Evolutionary conservation across 2,329 filamentous ascomycete species (phyloP).

Genomic region (Graphilbum ipis-grandicollis): DNA sequence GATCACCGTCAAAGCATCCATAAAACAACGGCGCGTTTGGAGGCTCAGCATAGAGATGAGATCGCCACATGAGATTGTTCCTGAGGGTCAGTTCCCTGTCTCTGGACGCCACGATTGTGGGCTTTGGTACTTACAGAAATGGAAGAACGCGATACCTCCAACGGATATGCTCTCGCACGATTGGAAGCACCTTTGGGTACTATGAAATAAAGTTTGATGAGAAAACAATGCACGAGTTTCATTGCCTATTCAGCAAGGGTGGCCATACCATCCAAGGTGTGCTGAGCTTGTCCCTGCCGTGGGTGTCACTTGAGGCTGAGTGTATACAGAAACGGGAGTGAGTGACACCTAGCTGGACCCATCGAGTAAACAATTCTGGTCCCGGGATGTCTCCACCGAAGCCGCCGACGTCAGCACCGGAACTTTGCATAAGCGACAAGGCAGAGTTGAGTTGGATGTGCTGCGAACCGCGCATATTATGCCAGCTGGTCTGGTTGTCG

Average conservation of each 20-base stretch:
- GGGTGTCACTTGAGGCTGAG: not conserved
- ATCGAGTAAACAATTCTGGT: not conserved
- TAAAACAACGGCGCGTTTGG: not conserved
- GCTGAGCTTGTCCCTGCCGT: not conserved
- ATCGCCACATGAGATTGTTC: constrained; percentile 1
- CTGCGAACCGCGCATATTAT: not conserved
- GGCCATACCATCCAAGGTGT: not conserved
- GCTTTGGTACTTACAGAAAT: not conserved
- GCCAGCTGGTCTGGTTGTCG: constrained; percentile 1
- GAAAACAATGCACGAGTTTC: no score
- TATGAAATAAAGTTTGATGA: not conserved
- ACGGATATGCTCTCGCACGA: not conserved
- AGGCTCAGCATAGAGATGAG: not conserved
- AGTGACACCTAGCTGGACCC: not conserved
- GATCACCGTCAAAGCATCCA: not conserved
- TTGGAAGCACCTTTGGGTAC: not conserved
- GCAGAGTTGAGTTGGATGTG: not conserved
- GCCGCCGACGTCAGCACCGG: not conserved
- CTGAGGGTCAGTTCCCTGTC: not conserved
- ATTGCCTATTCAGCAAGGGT: no score
- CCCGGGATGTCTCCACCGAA: not conserved
- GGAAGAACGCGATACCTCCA: constrained; percentile 1
- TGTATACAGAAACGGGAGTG: not conserved
- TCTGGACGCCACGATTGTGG: no score
- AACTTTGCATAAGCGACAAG: not conserved